Evolutionary conservation across 176 grass and related monocot genomes (phyloP), one percentile per base, ranked within the genome.

Genomic region (Urochloa ruziziensis): DNA sequence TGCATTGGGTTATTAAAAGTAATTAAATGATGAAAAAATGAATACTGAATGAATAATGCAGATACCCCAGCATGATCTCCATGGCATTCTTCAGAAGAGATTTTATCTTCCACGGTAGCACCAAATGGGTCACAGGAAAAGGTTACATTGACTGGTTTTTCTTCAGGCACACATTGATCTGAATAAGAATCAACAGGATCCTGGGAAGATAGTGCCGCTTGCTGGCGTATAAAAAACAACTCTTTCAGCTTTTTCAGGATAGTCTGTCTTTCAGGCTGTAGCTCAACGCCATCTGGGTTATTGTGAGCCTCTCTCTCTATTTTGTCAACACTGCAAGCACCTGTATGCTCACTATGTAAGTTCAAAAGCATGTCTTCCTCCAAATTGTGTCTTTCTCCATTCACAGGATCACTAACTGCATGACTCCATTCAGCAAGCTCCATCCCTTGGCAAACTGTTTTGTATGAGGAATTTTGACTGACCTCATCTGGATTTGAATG

Each of bases 231-330:
- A 46, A 72, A 60, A 83, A 61, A 86, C 80, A 94, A 67, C 40
- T 81, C 80, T 81, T 89, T 91, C 60, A 91, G 80, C 77, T 86
- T 90, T 68, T 80, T 56, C 61, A 90, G 74, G 68, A 90, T 74
- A 64, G 52, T 81, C 17, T 34, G 70, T 74, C 72, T 83, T 68
- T 91, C 82, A 72, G 28, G 34, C 61, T 80, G 62, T 68, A 69
- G 24, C 51, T 16, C 43, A 51, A 77, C 68, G 75, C 14, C 52
- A 64, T 33, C 69, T 52, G 52, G 12, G 67, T 36, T 74, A 78
- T 46, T 53, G 34, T 85, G 78, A 52, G 58, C 57, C 60, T 30
- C 73, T 63, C 32, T 78, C 46, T 62, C 64, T 78, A 78, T 72
- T 57, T 67, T 30, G n/a, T 54, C 69, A 81, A 73, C 47, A 86